Base-by-base conservation (phyloP, 139 green algal genomes). In the Picochlorum costavermella region DNA sequence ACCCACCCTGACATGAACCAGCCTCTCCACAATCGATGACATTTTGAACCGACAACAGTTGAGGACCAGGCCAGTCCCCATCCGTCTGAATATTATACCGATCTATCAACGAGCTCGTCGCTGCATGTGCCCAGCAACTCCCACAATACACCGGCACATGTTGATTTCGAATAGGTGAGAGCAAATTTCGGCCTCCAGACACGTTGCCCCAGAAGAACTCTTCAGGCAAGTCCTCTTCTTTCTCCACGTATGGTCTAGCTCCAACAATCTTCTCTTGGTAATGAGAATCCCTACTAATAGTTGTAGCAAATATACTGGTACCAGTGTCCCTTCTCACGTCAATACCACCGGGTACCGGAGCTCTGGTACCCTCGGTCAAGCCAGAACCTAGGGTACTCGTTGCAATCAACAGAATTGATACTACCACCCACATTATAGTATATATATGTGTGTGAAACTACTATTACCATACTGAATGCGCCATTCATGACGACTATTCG, bases 11-110 rank as follows among this genome's bases (percentile, higher is more conserved):
- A 20, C 30, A 60, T 13, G 50, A 56, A 23, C 87, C 87, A 1
- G 86, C 81, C 2, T 65, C 16, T 28, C 82, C 88, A 71, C 90
- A 96, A 67, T 93, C 88, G 20, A 96, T 84, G 20, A 96, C 83
- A 64, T 84, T 78, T 64, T 92, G 84, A 23, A 87, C 73, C 8
- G 65, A 75, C 6, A 92, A 73, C 68, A 83, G 83, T 8, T 78
- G 66, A 44, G 72, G 70, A 20, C 16, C 46, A 10, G 81, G 81
- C 79, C 79, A 85, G 5, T 53, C 70, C n/a, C 65, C 82, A 28
- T 71, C 74, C 16, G 70, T 70, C n/a, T 74, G 50, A 63, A 96
- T 94, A 73, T 96, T 95, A 57, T 81, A 71, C n/a, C 90, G 78
- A 72, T 96, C 90, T 1, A 84, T 80, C 43, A 95, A 69, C 0